A percentile compares a stretch with the other conserved stretches of the same genome.
Evolutionary conservation across 192 early-diverging fungal genomes (phyloP).

Genomic region (Backusella macrospora): DNA sequence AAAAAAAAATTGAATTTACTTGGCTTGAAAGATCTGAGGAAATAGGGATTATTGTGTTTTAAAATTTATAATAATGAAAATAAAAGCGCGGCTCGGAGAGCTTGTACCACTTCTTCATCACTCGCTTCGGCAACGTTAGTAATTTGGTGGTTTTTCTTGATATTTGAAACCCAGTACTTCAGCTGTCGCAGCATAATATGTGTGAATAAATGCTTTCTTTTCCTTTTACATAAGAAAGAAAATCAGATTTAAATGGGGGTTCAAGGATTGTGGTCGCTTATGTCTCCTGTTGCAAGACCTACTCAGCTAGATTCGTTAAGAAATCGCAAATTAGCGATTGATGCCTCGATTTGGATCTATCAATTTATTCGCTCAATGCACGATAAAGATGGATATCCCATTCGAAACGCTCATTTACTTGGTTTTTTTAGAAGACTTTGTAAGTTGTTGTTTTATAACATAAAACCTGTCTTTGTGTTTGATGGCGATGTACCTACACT

Average conservation of each 20-base stretch:
- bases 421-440: constrained; percentile 95
- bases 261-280: constrained; percentile 88
- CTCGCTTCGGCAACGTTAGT: too few species aligned
- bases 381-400: constrained; percentile 80
- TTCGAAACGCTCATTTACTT: constrained; percentile 84
- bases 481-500: constrained; percentile 90
- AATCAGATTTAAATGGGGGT: constrained; percentile 79
- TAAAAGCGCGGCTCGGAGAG: too few species aligned
- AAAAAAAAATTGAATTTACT: too few species aligned
- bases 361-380: constrained; percentile 96
- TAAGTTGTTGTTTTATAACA: constrained; percentile 88
- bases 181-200: too few species aligned
- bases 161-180: too few species aligned
- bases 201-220: not conserved
- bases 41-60: too few species aligned
- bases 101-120: too few species aligned
- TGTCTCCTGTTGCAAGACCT: constrained; percentile 78
- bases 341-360: constrained; percentile 97
- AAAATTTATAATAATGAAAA: too few species aligned
- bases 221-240: not conserved
- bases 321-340: constrained; percentile 82
- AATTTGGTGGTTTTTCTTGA: too few species aligned
- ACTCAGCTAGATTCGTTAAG: constrained; percentile 78
- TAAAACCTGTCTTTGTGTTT: constrained; percentile 96
- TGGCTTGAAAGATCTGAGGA: too few species aligned